These are phyloP conservation scores for Colletotrichum endophyticum DNA, from an alignment of 2,329 filamentous ascomycete species.

Conservation along the genomic window DNA sequence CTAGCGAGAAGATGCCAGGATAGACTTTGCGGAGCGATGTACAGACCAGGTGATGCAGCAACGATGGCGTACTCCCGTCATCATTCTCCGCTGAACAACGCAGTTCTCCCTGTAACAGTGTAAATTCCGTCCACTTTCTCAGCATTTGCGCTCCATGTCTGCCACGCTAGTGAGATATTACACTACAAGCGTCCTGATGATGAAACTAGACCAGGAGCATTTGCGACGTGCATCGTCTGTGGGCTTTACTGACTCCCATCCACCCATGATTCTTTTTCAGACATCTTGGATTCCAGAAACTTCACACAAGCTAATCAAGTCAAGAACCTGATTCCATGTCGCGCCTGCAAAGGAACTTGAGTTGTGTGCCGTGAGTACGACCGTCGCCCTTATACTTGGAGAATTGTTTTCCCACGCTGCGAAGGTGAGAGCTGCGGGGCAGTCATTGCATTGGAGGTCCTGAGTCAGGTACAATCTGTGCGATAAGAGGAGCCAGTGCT, in stretches of 20 bases:
- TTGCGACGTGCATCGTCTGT: not conserved
- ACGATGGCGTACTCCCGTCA: not conserved
- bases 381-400: not conserved
- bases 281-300: not conserved
- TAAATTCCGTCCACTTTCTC: not conserved
- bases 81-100: not conserved
- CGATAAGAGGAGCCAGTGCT: not conserved
- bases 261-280: not conserved
- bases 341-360: not conserved
- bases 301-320: not conserved
- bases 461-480: not conserved
- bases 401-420: not conserved
- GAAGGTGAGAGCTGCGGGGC: not conserved
- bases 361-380: not conserved
- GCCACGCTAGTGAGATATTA: rapidly evolving
- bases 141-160: not conserved
- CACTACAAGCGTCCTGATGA: not conserved
- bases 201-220: not conserved
- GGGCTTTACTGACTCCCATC: not conserved
- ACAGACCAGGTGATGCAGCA: too few species aligned
- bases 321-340: not conserved
- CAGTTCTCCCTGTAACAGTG: not conserved
- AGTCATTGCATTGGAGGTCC: not conserved
- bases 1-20: too few species aligned
- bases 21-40: too few species aligned